A percentile compares a stretch with the other conserved stretches of the same genome.
phyloP scores from a whole-genome alignment of 2,329 filamentous ascomycete genomes.

The Iodosphaeria phyllophila region DNA sequence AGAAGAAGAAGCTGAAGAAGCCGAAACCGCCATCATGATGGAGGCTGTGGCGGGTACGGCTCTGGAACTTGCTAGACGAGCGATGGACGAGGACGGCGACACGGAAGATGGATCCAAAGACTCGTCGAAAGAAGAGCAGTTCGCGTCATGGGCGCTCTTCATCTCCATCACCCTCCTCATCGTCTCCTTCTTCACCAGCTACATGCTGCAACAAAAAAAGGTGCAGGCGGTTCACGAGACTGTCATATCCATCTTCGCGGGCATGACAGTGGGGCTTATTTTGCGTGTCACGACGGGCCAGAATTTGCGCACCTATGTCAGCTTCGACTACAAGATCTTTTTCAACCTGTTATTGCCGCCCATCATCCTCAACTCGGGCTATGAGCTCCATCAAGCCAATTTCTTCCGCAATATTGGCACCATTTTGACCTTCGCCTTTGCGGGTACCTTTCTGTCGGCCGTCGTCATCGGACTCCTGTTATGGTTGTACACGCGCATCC shows the following conservation, averaged over 20 bases:
- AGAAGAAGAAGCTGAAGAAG: neutral
- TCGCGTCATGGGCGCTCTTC: conserved; percentile 91
- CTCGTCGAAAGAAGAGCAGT: conserved; percentile 80
- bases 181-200: conserved; percentile 87
- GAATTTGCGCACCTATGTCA: conserved; percentile 76
- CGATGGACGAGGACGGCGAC: too few relatives aligned
- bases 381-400: conserved; percentile 94
- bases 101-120: too few relatives aligned
- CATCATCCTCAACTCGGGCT: conserved; percentile 92
- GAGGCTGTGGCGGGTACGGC: too few relatives aligned
- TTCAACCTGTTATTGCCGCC: conserved; percentile 97
- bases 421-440: conserved; percentile 94
- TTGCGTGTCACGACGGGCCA: conserved; percentile 66
- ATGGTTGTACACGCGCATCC: conserved; percentile 75
- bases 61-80: too few relatives aligned
- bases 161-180: conserved; percentile 93
- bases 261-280: conserved; percentile 69
- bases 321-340: conserved; percentile 98
- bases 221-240: conserved; percentile 97
- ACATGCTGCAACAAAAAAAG: conserved; percentile 89
- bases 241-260: conserved; percentile 93
- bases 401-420: conserved; percentile 98
- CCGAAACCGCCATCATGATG: conserved; percentile 7
- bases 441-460: conserved; percentile 90
- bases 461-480: conserved; percentile 82